Evolutionary conservation across 352 stramenopile species (phyloP).

Genomic region (Sclerospora graminicola): DNA sequence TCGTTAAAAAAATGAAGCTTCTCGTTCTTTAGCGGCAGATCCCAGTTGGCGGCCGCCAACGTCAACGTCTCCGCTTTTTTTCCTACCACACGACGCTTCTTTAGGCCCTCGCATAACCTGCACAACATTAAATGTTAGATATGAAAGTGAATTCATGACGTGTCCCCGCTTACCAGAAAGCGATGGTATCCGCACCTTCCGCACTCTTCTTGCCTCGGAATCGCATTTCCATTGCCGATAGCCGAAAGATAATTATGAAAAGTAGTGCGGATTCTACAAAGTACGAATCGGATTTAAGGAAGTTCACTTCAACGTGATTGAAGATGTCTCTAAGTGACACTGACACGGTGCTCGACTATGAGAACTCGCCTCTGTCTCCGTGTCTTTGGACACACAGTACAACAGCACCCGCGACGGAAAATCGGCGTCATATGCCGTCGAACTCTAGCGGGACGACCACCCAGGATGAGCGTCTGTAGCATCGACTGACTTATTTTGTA

Average conservation of each 20-base stretch:
- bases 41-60: constrained; percentile 32
- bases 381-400: constrained; percentile 19
- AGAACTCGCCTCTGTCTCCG: constrained; percentile 26
- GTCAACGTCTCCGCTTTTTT: constrained; percentile 38
- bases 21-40: constrained; percentile 29
- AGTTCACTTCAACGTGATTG: constrained; percentile 19
- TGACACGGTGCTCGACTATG: constrained; percentile 29
- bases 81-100: constrained; percentile 50
- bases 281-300: neutral
- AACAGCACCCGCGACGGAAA: neutral
- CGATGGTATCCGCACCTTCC: constrained; percentile 31
- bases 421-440: neutral
- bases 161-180: constrained; percentile 39
- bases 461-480: neutral
- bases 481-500: neutral
- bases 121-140: neutral
- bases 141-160: too few relatives aligned
- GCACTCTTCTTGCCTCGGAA: constrained; percentile 36
- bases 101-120: constrained; percentile 62
- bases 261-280: constrained; percentile 2
- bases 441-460: neutral
- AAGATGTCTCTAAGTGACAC: constrained; percentile 14
- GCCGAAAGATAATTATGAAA: constrained; percentile 2
- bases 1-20: constrained; percentile 69
- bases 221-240: constrained; percentile 39